These are phyloP conservation scores for Omphalea diandra DNA, from an alignment of 441 rosid species.

Conservation along the genomic window DNA sequence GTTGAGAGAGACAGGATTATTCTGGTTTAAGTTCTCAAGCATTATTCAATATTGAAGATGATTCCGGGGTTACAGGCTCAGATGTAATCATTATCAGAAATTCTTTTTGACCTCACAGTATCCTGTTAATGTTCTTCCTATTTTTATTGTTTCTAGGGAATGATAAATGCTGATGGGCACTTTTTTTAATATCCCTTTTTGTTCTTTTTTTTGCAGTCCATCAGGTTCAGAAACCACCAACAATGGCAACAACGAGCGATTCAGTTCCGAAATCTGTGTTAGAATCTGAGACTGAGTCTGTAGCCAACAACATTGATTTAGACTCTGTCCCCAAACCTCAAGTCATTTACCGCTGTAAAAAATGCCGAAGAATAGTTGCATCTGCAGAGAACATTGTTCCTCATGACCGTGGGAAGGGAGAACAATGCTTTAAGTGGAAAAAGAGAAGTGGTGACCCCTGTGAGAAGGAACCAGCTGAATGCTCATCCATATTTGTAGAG, in stretches of 20 bases:
- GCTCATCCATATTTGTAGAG: constrained; percentile 76
- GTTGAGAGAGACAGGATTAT: too few relatives aligned
- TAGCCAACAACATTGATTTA: constrained; percentile 22
- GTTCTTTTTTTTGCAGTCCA: not conserved
- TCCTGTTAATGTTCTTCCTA: constrained; percentile 2
- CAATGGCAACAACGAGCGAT: constrained; percentile 7
- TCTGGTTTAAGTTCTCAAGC: not conserved
- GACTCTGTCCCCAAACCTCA: constrained; percentile 41
- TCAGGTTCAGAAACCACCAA: not conserved
- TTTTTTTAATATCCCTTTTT: not conserved
- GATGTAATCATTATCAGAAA: not conserved
- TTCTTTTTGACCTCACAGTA: not conserved
- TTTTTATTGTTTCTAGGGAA: not conserved
- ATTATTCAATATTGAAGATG: not conserved
- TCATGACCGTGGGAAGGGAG: constrained; percentile 68
- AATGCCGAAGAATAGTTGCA: constrained; percentile 77
- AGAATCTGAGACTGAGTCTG: constrained; percentile 22
- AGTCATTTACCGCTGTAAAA: constrained; percentile 72
- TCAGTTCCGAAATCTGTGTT: constrained; percentile 7
- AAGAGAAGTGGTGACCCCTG: constrained; percentile 45
- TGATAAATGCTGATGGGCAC: not conserved
- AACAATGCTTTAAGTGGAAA: constrained; percentile 66
- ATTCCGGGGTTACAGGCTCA: not conserved
- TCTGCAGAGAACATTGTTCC: constrained; percentile 58
- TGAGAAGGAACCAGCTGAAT: constrained; percentile 40